phyloP scores from a whole-genome alignment of 441 rosid genomes.

The Capsella rubella region DNA sequence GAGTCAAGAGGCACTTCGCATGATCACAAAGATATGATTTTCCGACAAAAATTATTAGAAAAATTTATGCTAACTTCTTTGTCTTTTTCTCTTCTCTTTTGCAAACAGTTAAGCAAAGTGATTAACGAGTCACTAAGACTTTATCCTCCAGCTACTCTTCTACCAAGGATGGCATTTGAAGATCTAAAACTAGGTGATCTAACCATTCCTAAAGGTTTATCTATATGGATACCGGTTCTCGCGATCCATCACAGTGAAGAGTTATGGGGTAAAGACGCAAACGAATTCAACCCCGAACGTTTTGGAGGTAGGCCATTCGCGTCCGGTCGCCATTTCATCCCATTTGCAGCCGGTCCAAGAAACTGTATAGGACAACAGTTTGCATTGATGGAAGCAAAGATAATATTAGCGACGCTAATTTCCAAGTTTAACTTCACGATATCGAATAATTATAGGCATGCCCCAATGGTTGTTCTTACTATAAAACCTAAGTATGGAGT shows the following conservation, averaged over 20 bases:
- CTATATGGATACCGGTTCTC: conserved; percentile 92
- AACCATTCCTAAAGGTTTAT: conserved; percentile 82
- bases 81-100: conserved; percentile 1
- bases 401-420: conserved; percentile 77
- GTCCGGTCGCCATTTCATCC: conserved; percentile 76
- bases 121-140: conserved; percentile 88
- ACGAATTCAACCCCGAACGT: conserved; percentile 85
- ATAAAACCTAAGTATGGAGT: conserved; percentile 93
- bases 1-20: conserved; percentile 46
- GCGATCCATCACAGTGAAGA: conserved; percentile 91
- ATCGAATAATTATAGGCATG: conserved; percentile 82
- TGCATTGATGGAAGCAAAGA: conserved; percentile 96
- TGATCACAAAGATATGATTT: conserved; percentile 42
- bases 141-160: conserved; percentile 87
- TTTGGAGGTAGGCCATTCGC: conserved; percentile 65
- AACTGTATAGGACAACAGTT: conserved; percentile 90
- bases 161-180: conserved; percentile 94
- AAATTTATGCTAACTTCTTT: conserved; percentile 33
- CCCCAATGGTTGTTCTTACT: conserved; percentile 84
- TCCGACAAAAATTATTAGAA: neutral
- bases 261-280: conserved; percentile 88
- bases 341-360: conserved; percentile 91
- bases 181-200: conserved; percentile 81
- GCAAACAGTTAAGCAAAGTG: conserved; percentile 77
- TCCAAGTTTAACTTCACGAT: conserved; percentile 67